A percentile compares a stretch with the other conserved stretches of the same genome.
These are phyloP conservation scores for Calamus simplicifolius DNA, from an alignment of 176 grass and related monocot species.

Conservation along the genomic window DNA sequence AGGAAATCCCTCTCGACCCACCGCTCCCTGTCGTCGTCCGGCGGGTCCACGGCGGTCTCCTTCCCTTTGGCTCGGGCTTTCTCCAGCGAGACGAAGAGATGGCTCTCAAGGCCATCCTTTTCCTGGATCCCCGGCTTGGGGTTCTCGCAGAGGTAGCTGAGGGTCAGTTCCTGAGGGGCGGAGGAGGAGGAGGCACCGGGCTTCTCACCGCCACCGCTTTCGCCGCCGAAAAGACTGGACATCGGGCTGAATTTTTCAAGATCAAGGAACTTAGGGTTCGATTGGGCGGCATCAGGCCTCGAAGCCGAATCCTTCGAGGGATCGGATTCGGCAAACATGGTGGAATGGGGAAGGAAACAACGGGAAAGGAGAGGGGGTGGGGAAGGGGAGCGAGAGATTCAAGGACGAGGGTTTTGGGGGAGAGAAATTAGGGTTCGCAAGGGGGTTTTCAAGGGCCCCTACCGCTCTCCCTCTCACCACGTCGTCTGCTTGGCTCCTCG, in stretches of 20 bases:
- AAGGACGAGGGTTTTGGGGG: not conserved
- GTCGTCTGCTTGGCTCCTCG: too few relatives aligned
- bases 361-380: not conserved
- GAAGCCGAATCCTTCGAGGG: constrained; percentile 1
- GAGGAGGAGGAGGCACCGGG: constrained; percentile 1
- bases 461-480: too few relatives aligned
- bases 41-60: constrained; percentile 16
- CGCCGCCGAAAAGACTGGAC: not conserved
- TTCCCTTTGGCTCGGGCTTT: constrained; percentile 18
- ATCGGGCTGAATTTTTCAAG: constrained; percentile 14
- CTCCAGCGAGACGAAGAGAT: constrained; percentile 10
- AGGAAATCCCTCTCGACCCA: constrained; percentile 26
- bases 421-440: not conserved
- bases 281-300: not conserved
- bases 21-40: not conserved
- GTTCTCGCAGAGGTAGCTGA: constrained; percentile 49
- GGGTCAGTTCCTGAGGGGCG: constrained; percentile 41
- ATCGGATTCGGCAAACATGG: constrained; percentile 16
- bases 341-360: not conserved
- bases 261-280: constrained; percentile 15
- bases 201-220: not conserved
- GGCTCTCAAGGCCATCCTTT: constrained; percentile 8
- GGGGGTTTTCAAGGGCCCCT: too few relatives aligned
- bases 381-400: not conserved
- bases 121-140: constrained; percentile 17